Evolutionary conservation across 208 protist genomes (phyloP), one percentile per base, ranked within the genome.

Genomic region (Novymonas esmeraldas): DNA sequence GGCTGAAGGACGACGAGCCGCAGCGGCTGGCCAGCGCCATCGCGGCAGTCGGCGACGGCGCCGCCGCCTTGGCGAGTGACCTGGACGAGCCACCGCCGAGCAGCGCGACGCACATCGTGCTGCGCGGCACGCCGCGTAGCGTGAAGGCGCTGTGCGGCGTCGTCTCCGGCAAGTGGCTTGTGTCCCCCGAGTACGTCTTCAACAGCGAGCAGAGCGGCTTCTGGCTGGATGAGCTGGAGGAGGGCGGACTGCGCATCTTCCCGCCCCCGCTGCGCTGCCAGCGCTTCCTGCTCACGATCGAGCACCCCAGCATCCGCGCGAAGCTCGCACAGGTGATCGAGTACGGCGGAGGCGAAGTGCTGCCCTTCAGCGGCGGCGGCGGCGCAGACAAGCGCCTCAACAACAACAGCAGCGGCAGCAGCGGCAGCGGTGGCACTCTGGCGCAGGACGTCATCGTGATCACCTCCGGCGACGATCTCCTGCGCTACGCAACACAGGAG

Each of bases 91-190:
- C 81, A 51, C 87, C 84, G 24, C 87, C 86, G 38, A 41, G 52
- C 39, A 55, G 55, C 2, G 80, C 82, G 28, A 95, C 90, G 24
- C 90, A 95, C 74, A 78, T 95, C 59, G 79, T 95, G 34, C 45
- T 91, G n/a, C 82, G 81, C 20, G 89, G 85, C 14, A 82, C 85
- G 24, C 90, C 90, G 49, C 86, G 85, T 42, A 93, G 85, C 29
- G 83, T 93, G 28, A 95, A 95, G 79, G 90, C 85, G 16, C 73
- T 95, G 26, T 92, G 87, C 57, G 90, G 83, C 24, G 73, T 93
- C 13, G 90, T 95, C 29, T 72, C 74, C 2, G 73, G 79, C n/a
- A 89, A 84, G 74, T 93, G 85, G 84, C 73, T 95, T 1, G 85
- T 93, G 14, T 65, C 77, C 14, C 90, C 90, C 3, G 81, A 92